phyloP scores from a whole-genome alignment of 169 alveolate species.

The Babesia bigemina region DNA sequence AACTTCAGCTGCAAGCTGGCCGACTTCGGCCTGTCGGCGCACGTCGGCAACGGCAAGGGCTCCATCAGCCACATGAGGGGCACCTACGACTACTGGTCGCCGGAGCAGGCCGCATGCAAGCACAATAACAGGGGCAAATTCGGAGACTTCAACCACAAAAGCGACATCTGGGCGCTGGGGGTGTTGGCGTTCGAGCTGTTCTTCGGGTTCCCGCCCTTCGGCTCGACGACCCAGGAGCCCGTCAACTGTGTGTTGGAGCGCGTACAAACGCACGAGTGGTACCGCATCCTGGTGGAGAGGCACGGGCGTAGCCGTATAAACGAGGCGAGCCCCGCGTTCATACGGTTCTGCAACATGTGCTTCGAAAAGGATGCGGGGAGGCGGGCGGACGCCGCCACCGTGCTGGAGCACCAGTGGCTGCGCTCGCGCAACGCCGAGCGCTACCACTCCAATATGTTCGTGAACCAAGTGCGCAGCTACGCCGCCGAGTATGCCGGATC shows the following conservation, averaged over 20 bases:
- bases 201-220: constrained; percentile 79
- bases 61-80: constrained; percentile 66
- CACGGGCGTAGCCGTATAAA: constrained; percentile 46
- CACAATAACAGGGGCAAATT: constrained; percentile 66
- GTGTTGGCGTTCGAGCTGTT: constrained; percentile 81
- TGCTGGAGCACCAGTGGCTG: constrained; percentile 77
- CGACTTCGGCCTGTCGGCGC: constrained; percentile 86
- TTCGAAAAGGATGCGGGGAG: constrained; percentile 70
- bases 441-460: constrained; percentile 55
- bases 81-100: constrained; percentile 81
- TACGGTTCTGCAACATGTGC: constrained; percentile 70
- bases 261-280: constrained; percentile 73
- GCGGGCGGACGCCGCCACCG: constrained; percentile 71
- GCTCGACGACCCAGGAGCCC: constrained; percentile 75
- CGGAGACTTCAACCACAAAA: constrained; percentile 81
- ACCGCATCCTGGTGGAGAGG: constrained; percentile 48
- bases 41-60: constrained; percentile 74
- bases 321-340: constrained; percentile 71
- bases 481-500: neutral
- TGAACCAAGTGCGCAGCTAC: constrained; percentile 68
- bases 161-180: constrained; percentile 85
- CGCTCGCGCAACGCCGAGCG: constrained; percentile 68
- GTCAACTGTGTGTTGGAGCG: constrained; percentile 68
- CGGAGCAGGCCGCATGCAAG: constrained; percentile 80
- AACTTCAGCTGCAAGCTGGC: constrained; percentile 79